phyloP scores from a whole-genome alignment of 208 protist genomes.

The Crithidia thermophila region DNA sequence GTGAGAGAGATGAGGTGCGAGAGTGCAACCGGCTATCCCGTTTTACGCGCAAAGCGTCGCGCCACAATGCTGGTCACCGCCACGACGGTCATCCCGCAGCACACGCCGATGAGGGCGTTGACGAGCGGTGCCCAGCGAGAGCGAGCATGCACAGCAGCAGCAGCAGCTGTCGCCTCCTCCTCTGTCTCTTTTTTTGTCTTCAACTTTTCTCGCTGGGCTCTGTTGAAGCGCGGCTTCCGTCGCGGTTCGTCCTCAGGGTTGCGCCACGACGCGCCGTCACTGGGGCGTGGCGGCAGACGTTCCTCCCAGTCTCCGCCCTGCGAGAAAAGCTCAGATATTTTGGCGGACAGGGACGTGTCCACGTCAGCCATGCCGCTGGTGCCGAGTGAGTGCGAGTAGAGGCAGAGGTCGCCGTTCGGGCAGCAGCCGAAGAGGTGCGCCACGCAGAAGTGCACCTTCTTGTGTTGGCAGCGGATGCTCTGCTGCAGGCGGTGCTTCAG shows the following conservation, averaged over 20 bases:
- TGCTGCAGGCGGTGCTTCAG: conserved; percentile 78
- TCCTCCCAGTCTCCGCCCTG: conserved; percentile 74
- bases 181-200: conserved; percentile 3
- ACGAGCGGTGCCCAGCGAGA: conserved; percentile 16
- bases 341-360: conserved; percentile 52
- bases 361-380: conserved; percentile 40
- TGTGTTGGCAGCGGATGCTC: conserved; percentile 54
- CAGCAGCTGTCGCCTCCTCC: not conserved
- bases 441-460: conserved; percentile 70
- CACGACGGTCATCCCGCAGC: conserved; percentile 26
- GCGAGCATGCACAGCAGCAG: not conserved
- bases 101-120: conserved; percentile 26
- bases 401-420: conserved; percentile 75
- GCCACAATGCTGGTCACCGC: conserved; percentile 15
- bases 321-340: conserved; percentile 74
- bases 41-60: conserved; percentile 13
- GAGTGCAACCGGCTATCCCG: too few species aligned
- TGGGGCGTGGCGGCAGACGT: conserved; percentile 56
- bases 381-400: conserved; percentile 72
- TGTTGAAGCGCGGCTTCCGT: conserved; percentile 41
- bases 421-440: conserved; percentile 79
- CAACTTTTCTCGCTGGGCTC: conserved; percentile 18
- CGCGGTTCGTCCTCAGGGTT: conserved; percentile 56
- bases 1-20: too few species aligned
- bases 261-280: conserved; percentile 82